Base-by-base conservation (phyloP, 2,329 filamentous ascomycete genomes). In the Claviceps lovelessii region DNA sequence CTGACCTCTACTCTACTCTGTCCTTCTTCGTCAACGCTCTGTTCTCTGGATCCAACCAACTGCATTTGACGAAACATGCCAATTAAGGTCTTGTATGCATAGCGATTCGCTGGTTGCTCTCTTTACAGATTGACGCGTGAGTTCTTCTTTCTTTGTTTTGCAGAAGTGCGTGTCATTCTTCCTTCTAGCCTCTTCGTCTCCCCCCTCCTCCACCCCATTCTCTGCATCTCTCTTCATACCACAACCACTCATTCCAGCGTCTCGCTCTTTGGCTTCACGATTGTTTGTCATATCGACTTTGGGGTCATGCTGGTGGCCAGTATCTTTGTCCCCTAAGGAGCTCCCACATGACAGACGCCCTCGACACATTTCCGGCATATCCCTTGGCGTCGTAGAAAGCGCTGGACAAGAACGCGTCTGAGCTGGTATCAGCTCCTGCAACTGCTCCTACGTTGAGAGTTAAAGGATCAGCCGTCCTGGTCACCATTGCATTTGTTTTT, bases 51-150 rank as follows among this genome's bases (percentile, higher is more conserved):
- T 54, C 53, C 37, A 35, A 33, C 33, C 9, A 29, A 52, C 31
- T 52, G 53, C 44, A 54, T 55, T 50, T 50, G 42, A 58, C 49
- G 63, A 65, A 59, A 59, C 55, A 60, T 58, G 41, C 49, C 48
- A 39, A 45, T 53, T 54, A 55, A 58, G 61, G 57, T 55, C 62
- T 66, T 71, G 63, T 72, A 73, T 72, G 67, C 59, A 65, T 73
- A 72, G 62, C 60, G 56, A 55, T 67, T 67, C 65, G 64, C 64
- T 64, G 62, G 65, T 68, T 65, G 63, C 63, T 65, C 55, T 61
- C 57, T 53, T 57, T 60, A 60, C 57, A 60, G 60, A 54, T 59
- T 63, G 58, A 61, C 62, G 55, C 59, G 67, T 69, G 62, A 67
- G 65, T 65, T 53, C 55, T 55, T 61, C 56, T 58, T 58, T 53